phyloP scores from a whole-genome alignment of 208 protist species.

The Angomonas deanei region DNA sequence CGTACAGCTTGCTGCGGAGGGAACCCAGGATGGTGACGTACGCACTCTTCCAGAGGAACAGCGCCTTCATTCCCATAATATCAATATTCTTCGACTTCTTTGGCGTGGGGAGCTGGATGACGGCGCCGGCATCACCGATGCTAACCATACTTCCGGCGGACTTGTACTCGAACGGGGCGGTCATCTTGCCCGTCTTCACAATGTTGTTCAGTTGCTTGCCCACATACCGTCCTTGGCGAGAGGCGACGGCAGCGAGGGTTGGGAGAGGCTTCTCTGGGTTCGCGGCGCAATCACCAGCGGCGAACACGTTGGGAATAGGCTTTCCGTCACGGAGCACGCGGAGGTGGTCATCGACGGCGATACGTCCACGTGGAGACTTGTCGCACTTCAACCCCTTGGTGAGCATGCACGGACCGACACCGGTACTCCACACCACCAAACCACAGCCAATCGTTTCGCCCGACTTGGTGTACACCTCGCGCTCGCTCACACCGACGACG shows the following conservation, averaged over 20 bases:
- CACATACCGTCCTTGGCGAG: conserved; percentile 78
- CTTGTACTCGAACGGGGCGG: conserved; percentile 61
- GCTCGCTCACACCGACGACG: conserved; percentile 68
- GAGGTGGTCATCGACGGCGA: conserved; percentile 64
- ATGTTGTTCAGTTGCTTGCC: conserved; percentile 61
- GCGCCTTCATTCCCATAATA: conserved; percentile 67
- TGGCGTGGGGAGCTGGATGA: conserved; percentile 61
- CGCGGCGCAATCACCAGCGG: conserved; percentile 81
- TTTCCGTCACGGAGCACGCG: conserved; percentile 61
- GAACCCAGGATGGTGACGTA: conserved; percentile 84
- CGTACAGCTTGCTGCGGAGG: conserved; percentile 75
- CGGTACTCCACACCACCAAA: conserved; percentile 86
- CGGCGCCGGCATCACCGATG: conserved; percentile 58
- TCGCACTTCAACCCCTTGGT: conserved; percentile 71
- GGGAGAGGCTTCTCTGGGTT: conserved; percentile 51
- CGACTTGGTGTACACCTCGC: conserved; percentile 65
- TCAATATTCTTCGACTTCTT: conserved; percentile 43
- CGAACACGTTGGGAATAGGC: conserved; percentile 70
- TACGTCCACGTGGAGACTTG: conserved; percentile 56
- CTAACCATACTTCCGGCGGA: conserved; percentile 78
- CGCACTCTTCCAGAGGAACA: conserved; percentile 82
- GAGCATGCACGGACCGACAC: conserved; percentile 71
- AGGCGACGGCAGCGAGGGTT: conserved; percentile 74
- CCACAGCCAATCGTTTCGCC: conserved; percentile 54
- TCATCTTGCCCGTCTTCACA: conserved; percentile 16